phyloP scores from a whole-genome alignment of 306 rosid genomes.

The Vachellia collinsii region DNA sequence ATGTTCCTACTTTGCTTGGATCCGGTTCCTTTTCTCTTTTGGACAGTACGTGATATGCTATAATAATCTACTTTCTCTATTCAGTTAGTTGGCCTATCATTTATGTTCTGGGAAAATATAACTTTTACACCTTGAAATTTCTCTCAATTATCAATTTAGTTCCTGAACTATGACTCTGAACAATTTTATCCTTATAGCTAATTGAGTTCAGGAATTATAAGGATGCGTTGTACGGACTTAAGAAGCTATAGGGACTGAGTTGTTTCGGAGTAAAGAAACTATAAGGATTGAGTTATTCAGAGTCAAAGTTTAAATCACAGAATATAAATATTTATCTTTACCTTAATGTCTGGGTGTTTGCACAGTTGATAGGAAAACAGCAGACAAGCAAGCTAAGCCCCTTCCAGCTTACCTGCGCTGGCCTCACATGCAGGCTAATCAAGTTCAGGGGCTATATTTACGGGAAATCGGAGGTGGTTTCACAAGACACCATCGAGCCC shows the following conservation, averaged over 20 bases:
- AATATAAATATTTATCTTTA: conserved; percentile 2
- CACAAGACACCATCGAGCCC: conserved; percentile 80
- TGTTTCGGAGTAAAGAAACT: too few species aligned
- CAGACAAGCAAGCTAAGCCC: conserved; percentile 50
- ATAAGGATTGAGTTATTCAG: neutral
- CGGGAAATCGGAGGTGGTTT: conserved; percentile 96
- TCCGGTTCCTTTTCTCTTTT: conserved; percentile 83
- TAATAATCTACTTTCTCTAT: conserved; percentile 35
- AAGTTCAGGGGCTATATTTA: conserved; percentile 73
- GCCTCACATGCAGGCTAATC: conserved; percentile 93
- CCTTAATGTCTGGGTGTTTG: conserved; percentile 40
- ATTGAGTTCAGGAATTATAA: neutral
- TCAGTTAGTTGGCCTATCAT: conserved; percentile 29
- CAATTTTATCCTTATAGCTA: neutral
- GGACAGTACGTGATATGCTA: conserved; percentile 62
- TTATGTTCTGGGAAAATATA: neutral
- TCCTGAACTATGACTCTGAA: neutral
- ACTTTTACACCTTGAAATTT: neutral
- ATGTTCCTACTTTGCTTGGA: conserved; percentile 93
- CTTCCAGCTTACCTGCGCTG: conserved; percentile 73
- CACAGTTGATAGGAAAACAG: conserved; percentile 59
- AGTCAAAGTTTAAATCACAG: neutral
- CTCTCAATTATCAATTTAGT: neutral
- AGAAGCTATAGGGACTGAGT: neutral
- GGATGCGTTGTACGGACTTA: neutral